Conservation (phyloP, 305 asterid species). For the Fraxinus ornus region DNA sequence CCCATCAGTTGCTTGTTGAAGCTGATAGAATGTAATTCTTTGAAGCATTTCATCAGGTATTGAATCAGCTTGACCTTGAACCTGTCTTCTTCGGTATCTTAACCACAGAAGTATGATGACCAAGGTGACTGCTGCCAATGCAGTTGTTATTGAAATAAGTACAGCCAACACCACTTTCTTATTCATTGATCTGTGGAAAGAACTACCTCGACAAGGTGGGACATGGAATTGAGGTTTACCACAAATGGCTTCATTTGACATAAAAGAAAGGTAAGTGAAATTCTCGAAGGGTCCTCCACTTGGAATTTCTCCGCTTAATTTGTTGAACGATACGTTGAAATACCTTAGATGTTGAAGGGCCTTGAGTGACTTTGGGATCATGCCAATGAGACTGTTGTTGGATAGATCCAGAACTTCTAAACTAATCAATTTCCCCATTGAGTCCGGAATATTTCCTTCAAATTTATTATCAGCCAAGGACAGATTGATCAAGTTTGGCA, state of each 20-base stretch:
- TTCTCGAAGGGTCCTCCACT: not conserved
- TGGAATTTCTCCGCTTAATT: conserved; percentile 1
- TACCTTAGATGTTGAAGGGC: not conserved
- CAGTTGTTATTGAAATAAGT: not conserved
- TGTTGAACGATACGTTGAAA: conserved; percentile 15
- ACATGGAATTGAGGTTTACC: not conserved
- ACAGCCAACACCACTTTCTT: not conserved
- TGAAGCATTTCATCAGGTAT: not conserved
- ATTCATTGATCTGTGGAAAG: not conserved
- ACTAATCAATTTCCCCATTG: not conserved
- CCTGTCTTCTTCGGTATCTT: not conserved
- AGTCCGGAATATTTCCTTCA: not conserved
- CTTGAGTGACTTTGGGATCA: conserved; percentile 8
- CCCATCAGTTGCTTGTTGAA: conserved; percentile 12
- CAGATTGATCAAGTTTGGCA: not conserved
- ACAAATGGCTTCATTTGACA: not conserved
- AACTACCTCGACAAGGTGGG: not conserved
- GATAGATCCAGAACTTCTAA: not conserved
- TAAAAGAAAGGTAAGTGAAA: not conserved
- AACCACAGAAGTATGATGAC: not conserved
- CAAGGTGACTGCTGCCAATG: not conserved
- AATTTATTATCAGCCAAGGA: not conserved
- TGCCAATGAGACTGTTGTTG: not conserved
- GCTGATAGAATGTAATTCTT: conserved; percentile 5
- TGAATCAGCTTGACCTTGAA: not conserved